These are phyloP conservation scores for Sinapis alba DNA, from an alignment of 441 rosid species.

Conservation along the genomic window DNA sequence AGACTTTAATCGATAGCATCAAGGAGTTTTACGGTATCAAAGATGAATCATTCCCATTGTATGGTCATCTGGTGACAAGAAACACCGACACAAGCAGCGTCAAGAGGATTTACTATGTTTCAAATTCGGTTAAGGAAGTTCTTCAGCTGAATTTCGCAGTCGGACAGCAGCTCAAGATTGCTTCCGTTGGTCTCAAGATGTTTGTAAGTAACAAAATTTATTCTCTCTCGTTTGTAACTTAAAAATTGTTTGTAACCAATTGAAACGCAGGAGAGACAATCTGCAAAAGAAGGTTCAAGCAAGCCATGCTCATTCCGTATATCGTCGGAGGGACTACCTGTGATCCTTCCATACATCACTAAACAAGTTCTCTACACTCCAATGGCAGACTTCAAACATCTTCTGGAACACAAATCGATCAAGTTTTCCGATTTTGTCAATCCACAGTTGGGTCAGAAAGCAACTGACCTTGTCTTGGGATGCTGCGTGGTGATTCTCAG, in stretches of 20 bases:
- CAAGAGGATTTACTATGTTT: slow-evolving; percentile 88
- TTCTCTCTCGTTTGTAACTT: background rate
- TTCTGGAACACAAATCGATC: slow-evolving; percentile 73
- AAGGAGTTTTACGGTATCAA: slow-evolving; percentile 76
- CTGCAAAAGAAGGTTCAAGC: slow-evolving; percentile 67
- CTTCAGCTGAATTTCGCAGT: slow-evolving; percentile 72
- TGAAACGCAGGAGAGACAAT: slow-evolving; percentile 72
- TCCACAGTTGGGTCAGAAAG: slow-evolving; percentile 64
- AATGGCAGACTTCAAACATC: slow-evolving; percentile 70
- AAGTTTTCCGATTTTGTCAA: slow-evolving; percentile 78
- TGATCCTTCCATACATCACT: slow-evolving; percentile 80
- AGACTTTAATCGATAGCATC: slow-evolving; percentile 62
- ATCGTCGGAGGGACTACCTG: slow-evolving; percentile 89
- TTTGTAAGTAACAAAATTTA: slow-evolving; percentile 63
- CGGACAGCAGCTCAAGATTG: slow-evolving; percentile 88
- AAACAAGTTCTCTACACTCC: slow-evolving; percentile 73
- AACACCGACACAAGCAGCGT: slow-evolving; percentile 72
- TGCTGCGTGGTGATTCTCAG: slow-evolving; percentile 76
- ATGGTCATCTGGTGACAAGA: slow-evolving; percentile 76
- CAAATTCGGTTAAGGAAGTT: slow-evolving; percentile 75
- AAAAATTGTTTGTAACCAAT: background rate
- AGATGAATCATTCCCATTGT: slow-evolving; percentile 66
- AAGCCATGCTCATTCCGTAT: slow-evolving; percentile 78
- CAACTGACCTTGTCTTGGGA: slow-evolving; percentile 68
- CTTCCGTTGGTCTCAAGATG: slow-evolving; percentile 90